A percentile compares a stretch with the other conserved stretches of the same genome.
phyloP scores from a whole-genome alignment of 768 basidiomycete genomes.

The Cyclocybe cylindracea region DNA sequence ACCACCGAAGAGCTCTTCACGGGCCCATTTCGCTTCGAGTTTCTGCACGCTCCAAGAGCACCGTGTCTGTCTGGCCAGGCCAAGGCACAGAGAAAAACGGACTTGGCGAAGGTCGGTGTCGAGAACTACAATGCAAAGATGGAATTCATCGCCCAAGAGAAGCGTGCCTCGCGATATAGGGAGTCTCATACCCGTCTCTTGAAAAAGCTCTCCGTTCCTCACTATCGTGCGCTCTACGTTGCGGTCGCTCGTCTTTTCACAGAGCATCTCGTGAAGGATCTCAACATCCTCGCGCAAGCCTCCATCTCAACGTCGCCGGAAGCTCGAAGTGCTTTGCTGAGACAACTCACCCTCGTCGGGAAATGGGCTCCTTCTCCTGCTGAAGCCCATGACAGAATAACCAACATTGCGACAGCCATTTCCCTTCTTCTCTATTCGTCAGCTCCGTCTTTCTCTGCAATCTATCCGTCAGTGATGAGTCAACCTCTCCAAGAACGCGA shows the following conservation, averaged over 20 bases:
- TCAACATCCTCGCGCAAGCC: conserved; percentile 37
- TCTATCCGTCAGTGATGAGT: conserved; percentile 34
- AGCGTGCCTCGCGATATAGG: conserved; percentile 18
- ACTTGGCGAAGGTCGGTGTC: conserved; percentile 8
- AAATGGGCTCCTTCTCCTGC: conserved; percentile 74
- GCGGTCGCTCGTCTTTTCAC: conserved; percentile 67
- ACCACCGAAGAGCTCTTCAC: conserved; percentile 48
- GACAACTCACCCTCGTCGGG: conserved; percentile 53
- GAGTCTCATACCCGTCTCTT: conserved; percentile 37
- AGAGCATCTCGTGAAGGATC: conserved; percentile 49
- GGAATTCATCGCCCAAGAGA: conserved; percentile 7
- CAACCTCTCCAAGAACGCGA: conserved; percentile 24
- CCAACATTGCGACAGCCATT: conserved; percentile 68
- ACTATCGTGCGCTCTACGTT: conserved; percentile 64
- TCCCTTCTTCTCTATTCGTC: conserved; percentile 48
- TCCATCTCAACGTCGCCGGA: conserved; percentile 30
- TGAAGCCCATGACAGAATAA: conserved; percentile 59
- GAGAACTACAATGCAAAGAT: conserved; percentile 21
- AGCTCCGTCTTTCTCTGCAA: conserved; percentile 18
- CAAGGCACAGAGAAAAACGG: conserved; percentile 6
- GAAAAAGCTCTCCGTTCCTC: conserved; percentile 42
- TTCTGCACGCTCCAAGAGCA: conserved; percentile 28
- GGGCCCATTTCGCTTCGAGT: conserved; percentile 17
- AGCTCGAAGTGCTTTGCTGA: conserved; percentile 32
- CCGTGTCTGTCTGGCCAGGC: neutral